These are phyloP conservation scores for Sinapis alba DNA, from an alignment of 441 rosid species.

Conservation along the genomic window DNA sequence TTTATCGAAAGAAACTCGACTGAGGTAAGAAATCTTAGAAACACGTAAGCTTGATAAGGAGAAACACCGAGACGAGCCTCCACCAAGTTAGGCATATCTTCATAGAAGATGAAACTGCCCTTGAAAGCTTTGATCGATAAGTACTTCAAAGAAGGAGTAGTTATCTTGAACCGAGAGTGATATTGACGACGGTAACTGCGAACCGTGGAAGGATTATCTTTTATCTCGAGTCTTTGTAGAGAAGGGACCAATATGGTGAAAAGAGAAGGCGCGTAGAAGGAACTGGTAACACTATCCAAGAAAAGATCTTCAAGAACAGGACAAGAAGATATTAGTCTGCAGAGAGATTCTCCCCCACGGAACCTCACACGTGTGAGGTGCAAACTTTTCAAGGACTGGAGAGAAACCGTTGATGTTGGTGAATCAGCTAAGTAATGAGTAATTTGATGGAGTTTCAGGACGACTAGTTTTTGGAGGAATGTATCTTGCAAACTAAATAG, in stretches of 20 bases:
- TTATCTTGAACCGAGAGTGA: neutral
- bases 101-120: neutral
- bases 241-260: neutral
- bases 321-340: neutral
- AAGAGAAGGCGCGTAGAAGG: neutral
- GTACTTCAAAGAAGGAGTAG: slow-evolving; percentile 8
- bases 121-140: neutral
- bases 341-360: neutral
- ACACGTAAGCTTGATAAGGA: neutral
- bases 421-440: neutral
- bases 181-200: neutral
- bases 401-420: neutral
- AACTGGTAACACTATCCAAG: neutral
- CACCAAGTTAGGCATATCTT: slow-evolving; percentile 9
- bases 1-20: neutral
- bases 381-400: neutral
- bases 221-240: neutral
- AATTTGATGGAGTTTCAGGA: neutral
- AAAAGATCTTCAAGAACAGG: neutral
- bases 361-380: neutral
- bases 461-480: neutral
- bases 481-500: neutral
- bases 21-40: neutral
- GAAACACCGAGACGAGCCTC: neutral
- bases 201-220: neutral